Conservation (phyloP, 805 yeast genomes). For the Kazachstania psychrophila region DNA sequence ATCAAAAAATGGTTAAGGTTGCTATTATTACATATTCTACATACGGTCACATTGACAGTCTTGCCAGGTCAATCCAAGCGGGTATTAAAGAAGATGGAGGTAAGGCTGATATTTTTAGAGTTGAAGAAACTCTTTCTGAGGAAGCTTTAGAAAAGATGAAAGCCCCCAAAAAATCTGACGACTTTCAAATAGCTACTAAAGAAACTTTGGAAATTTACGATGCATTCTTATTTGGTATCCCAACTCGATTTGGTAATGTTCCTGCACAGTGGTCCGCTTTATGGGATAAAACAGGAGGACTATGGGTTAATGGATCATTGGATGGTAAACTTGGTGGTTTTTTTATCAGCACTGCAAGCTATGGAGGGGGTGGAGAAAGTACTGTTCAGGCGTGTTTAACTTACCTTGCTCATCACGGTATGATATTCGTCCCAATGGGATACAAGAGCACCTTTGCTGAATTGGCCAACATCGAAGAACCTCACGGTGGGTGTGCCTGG, state of each 20-base stretch:
- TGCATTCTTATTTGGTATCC: constrained; percentile 68
- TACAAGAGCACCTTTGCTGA: constrained; percentile 49
- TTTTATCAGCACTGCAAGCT: constrained; percentile 61
- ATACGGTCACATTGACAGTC: constrained; percentile 62
- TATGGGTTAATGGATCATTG: constrained; percentile 65
- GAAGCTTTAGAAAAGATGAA: constrained; percentile 48
- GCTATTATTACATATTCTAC: constrained; percentile 60
- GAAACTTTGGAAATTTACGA: constrained; percentile 55
- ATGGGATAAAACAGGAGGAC: constrained; percentile 69
- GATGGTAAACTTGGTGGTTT: constrained; percentile 67
- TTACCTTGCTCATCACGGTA: constrained; percentile 65
- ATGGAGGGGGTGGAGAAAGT: constrained; percentile 73
- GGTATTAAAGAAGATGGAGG: constrained; percentile 68
- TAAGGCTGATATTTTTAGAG: constrained; percentile 59
- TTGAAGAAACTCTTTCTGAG: constrained; percentile 63
- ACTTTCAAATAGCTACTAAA: constrained; percentile 46
- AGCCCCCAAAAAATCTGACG: constrained; percentile 54
- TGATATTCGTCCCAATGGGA: constrained; percentile 70
- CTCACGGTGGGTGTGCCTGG: constrained; percentile 80
- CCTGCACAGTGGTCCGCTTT: constrained; percentile 71
- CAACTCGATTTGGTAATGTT: constrained; percentile 68
- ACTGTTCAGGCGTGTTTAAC: constrained; percentile 54
- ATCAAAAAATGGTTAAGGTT: constrained; percentile 25
- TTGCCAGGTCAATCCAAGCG: constrained; percentile 58
- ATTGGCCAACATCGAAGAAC: constrained; percentile 49